Conservation (phyloP, 1,284 basidiomycete genomes). For the Sanguinoderma infundibulare region DNA sequence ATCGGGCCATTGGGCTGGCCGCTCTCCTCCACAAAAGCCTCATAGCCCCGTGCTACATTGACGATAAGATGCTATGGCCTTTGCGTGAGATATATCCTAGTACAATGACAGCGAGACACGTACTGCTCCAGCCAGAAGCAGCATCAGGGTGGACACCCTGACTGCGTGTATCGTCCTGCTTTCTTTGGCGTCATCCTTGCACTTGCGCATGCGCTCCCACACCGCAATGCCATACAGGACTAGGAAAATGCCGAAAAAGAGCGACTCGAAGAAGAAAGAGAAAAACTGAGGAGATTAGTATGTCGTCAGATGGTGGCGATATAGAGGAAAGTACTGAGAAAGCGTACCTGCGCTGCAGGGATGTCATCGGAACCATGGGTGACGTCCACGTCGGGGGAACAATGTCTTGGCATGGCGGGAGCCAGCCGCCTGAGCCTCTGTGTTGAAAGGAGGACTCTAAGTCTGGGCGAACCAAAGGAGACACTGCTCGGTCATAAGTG, state of each 20-base stretch:
- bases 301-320: background rate
- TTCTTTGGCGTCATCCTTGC: background rate
- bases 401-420: background rate
- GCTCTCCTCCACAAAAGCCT: slow-evolving; percentile 1
- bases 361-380: background rate
- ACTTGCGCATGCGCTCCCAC: slow-evolving; percentile 11
- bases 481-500: too few relatives aligned
- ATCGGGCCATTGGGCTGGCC: background rate
- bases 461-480: too few relatives aligned
- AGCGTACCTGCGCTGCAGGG: background rate
- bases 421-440: too few relatives aligned
- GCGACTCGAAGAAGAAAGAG: slow-evolving; percentile 16
- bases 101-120: background rate
- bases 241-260: slow-evolving; percentile 18
- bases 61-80: slow-evolving; percentile 12
- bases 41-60: slow-evolving; percentile 1
- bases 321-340: background rate
- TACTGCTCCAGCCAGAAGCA: slow-evolving; percentile 13
- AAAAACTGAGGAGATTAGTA: slow-evolving; percentile 4
- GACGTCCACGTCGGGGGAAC: too few relatives aligned
- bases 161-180: slow-evolving; percentile 1
- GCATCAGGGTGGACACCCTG: slow-evolving; percentile 12
- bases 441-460: too few relatives aligned
- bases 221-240: slow-evolving; percentile 16
- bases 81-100: background rate